These are phyloP conservation scores for Lipomyces kockii DNA, from an alignment of 805 yeast genomes.

Conservation along the genomic window DNA sequence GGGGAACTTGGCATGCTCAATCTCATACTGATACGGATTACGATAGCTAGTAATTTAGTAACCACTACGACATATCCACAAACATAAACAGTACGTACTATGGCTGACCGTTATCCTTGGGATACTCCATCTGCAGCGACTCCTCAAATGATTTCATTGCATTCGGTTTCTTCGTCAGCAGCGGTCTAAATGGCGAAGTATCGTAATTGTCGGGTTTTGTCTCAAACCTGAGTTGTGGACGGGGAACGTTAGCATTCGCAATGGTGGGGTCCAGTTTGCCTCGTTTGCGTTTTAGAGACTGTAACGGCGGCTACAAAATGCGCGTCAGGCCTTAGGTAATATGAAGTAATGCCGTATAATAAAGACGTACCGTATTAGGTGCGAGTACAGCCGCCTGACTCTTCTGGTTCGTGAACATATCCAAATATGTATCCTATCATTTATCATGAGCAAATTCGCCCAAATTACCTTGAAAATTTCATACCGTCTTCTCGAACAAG, in stretches of 20 bases:
- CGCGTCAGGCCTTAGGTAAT: not conserved
- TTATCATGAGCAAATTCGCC: conserved; percentile 35
- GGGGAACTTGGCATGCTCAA: conserved; percentile 71
- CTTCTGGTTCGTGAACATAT: conserved; percentile 48
- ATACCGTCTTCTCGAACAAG: conserved; percentile 67
- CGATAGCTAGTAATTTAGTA: conserved; percentile 47
- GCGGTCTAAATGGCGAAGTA: conserved; percentile 75
- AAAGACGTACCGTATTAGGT: not conserved
- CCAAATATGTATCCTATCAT: conserved; percentile 31
- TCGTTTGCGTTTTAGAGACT: conserved; percentile 35
- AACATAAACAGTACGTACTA: conserved; percentile 7
- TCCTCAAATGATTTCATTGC: conserved; percentile 61
- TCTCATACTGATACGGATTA: conserved; percentile 84
- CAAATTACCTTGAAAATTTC: conserved; percentile 15
- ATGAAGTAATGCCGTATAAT: not conserved
- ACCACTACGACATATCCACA: not conserved
- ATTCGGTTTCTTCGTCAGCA: conserved; percentile 72
- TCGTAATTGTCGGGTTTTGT: conserved; percentile 70
- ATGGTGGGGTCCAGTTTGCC: conserved; percentile 21
- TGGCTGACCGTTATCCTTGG: conserved; percentile 37
- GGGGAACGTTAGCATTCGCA: conserved; percentile 47
- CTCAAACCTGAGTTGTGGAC: conserved; percentile 72
- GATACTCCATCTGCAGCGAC: conserved; percentile 47
- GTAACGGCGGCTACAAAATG: conserved; percentile 35
- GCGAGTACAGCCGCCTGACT: conserved; percentile 11